Evolutionary conservation across 208 protist genomes (phyloP), one percentile per base, ranked within the genome.

Genomic region (Acanthamoeba triangularis): DNA sequence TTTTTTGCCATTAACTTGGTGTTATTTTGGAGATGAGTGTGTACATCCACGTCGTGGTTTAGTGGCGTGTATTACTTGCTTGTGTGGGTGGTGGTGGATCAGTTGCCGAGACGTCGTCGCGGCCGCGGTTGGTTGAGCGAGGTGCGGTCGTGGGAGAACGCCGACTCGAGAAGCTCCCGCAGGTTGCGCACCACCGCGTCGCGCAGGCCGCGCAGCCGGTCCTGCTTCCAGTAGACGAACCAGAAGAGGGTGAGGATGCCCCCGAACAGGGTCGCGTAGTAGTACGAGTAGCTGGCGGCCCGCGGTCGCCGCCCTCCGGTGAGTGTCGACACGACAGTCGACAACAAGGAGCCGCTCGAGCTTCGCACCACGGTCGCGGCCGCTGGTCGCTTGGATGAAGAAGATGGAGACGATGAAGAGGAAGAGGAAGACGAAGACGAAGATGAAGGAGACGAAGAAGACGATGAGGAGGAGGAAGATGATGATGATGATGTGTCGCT

Each of bases 211-310:
- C 69, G n/a, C 33, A 78, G 69, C 13, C 69, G 69, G 37, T 78
- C 69, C 33, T 44, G 13, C 69, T 78, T 78, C 33, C 33, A 41
- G 69, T 78, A 78, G 69, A 41, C 69, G 69, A 78, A 78, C 69
- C 69, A 78, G 69, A 78, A 78, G 14, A 78, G 30, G 37, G 69
- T 41, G 69, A 78, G n/a, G 16, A 78, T n/a, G 37, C 69, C 69
- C 0, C 13, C 69, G 30, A 78, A 30, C 23, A 78, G 69, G 30
- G 69, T 78, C 13, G 23, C 69, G 69, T 78, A 78, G 69, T 78
- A 78, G 69, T n/a, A 28, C 13, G 13, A 30, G n/a, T 41, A 8
- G 33, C 11, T 78, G 30, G 37, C 20, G 37, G 37, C 37, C 37
- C 37, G 37, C 37, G 37, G 37, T 41, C 37, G 69, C 30, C 69